Percentiles rank a stretch among this genome's conserved stretches.
Conservation (phyloP, 305 asterid genomes). For the Petunia hybrid region DNA sequence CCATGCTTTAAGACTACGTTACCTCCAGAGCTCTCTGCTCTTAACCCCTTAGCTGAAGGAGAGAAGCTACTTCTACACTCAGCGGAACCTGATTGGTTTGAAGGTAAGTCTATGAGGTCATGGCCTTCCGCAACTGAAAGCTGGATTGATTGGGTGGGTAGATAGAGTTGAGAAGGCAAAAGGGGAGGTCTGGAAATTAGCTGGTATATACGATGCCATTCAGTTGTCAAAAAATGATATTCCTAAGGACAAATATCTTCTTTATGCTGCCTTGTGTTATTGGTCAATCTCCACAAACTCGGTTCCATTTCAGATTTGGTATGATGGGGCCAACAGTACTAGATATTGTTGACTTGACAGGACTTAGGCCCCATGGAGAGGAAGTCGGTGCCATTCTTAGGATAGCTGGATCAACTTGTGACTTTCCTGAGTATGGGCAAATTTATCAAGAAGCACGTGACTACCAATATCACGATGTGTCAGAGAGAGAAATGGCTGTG, state of each 20-base stretch:
- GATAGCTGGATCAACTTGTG: not conserved
- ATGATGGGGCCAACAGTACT: not conserved
- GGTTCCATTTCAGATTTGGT: constrained; percentile 13
- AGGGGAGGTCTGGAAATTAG: not conserved
- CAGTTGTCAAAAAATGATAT: not conserved
- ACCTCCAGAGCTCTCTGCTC: constrained; percentile 1
- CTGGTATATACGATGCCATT: constrained; percentile 14
- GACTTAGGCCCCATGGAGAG: constrained; percentile 13
- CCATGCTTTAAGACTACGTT: constrained; percentile 18
- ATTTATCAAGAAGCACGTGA: not conserved
- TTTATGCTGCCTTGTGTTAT: constrained; percentile 11
- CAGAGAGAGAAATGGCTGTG: not conserved
- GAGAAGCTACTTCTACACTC: constrained; percentile 19
- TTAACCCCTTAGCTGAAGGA: constrained; percentile 24
- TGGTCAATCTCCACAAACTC: not conserved
- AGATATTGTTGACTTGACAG: constrained; percentile 23
- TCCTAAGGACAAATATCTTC: constrained; percentile 11
- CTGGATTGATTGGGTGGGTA: constrained; percentile 23
- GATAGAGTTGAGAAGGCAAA: not conserved
- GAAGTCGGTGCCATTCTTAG: not conserved
- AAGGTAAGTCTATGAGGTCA: not conserved
- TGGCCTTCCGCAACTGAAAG: not conserved
- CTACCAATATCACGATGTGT: not conserved
- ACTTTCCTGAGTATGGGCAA: not conserved
- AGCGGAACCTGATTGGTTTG: not conserved